phyloP scores from a whole-genome alignment of 2,329 filamentous ascomycete genomes.

The Aspergillus sp. region DNA sequence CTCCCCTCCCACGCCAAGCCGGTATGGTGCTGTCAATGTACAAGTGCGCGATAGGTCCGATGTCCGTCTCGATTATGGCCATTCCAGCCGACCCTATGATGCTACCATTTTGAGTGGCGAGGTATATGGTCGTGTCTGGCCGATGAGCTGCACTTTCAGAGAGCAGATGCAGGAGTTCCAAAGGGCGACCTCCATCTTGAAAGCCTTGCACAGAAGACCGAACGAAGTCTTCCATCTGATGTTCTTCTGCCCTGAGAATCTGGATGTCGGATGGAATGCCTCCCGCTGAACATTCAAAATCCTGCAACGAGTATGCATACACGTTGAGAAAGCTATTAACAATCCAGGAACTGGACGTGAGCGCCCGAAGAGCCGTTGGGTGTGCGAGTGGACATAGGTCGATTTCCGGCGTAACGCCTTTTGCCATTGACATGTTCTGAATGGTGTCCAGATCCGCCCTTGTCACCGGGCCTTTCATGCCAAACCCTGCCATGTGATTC shows the following conservation, averaged over 20 bases:
- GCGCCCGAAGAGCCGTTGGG: constrained; percentile 10
- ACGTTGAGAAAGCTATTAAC: constrained; percentile 13
- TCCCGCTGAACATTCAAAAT: background rate
- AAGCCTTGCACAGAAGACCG: constrained; percentile 15
- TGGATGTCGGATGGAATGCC: background rate
- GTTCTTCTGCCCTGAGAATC: background rate
- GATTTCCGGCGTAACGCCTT: constrained; percentile 7
- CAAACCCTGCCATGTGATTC: constrained; percentile 17
- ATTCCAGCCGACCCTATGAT: constrained; percentile 12
- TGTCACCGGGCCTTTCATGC: constrained; percentile 16
- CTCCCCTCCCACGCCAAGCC: constrained; percentile 13
- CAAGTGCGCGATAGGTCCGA: constrained; percentile 16
- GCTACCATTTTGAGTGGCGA: constrained; percentile 12
- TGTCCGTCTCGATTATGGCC: constrained; percentile 14
- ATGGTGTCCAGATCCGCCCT: constrained; percentile 9
- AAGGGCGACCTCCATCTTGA: constrained; percentile 13
- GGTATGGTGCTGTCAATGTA: constrained; percentile 19
- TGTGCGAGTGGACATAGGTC: constrained; percentile 14
- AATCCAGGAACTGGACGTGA: constrained; percentile 9
- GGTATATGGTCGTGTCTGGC: constrained; percentile 15
- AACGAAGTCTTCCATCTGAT: constrained; percentile 10
- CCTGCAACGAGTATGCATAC: constrained; percentile 11
- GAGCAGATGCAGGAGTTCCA: constrained; percentile 8
- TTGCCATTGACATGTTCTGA: constrained; percentile 2
- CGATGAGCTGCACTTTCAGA: constrained; percentile 13